Conservation (phyloP, 2,329 filamentous ascomycete species). For the Aspergillus niger region DNA sequence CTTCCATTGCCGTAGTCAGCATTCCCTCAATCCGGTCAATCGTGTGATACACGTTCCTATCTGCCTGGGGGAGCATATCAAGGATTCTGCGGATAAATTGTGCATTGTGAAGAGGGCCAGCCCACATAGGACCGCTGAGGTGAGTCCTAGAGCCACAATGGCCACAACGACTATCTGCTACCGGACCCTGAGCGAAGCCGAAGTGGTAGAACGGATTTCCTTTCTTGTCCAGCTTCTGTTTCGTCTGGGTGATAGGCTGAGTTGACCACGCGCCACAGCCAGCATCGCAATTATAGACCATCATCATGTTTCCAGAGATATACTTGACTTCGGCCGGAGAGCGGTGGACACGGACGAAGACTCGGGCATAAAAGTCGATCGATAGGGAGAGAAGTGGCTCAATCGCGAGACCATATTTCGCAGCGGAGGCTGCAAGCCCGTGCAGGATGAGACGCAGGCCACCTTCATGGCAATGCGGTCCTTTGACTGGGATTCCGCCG, state of each 20-base stretch:
- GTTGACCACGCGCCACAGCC: conserved; percentile 92
- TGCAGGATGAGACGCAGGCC: conserved; percentile 85
- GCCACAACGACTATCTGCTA: conserved; percentile 66
- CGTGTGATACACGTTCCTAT: conserved; percentile 75
- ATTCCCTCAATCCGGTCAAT: conserved; percentile 83
- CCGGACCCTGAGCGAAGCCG: conserved; percentile 70
- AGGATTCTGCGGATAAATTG: conserved; percentile 81
- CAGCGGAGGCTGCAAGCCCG: conserved; percentile 75
- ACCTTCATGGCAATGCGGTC: conserved; percentile 81
- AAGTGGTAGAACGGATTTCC: conserved; percentile 76
- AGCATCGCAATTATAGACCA: conserved; percentile 85
- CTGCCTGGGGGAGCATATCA: conserved; percentile 66
- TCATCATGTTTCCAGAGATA: conserved; percentile 85
- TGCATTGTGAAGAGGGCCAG: conserved; percentile 80
- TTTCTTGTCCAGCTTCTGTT: conserved; percentile 67
- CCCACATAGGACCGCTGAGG: conserved; percentile 92
- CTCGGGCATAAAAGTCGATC: conserved; percentile 90
- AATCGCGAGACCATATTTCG: conserved; percentile 81
- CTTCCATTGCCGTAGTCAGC: conserved; percentile 84
- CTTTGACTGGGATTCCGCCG: conserved; percentile 84
- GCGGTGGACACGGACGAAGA: conserved; percentile 81
- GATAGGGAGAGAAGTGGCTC: conserved; percentile 90
- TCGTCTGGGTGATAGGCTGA: conserved; percentile 74
- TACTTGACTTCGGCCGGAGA: conserved; percentile 88
- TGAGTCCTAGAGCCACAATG: conserved; percentile 89